Evolutionary conservation across 75 land plant species (phyloP), one percentile per base, ranked within the genome.

Genomic region (Isoetes taiwanensis): DNA sequence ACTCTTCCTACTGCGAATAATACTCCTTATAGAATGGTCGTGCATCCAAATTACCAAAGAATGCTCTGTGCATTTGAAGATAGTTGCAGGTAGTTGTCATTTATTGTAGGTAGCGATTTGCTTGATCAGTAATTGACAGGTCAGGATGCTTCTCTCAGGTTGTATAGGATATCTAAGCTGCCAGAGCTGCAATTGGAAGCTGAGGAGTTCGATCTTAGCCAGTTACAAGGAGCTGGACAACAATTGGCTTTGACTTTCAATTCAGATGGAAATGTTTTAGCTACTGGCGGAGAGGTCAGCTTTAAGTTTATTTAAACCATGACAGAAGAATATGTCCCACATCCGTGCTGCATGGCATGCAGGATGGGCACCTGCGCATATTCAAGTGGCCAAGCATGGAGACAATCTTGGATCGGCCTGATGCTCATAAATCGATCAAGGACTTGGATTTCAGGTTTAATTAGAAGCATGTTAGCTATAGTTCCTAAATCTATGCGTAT

Each of bases 371-470:
- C 46, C 66, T 93, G 65, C 83, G 96, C 41, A 80, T 84, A n/a
- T 84, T 87, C 34, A 75, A 77, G 56, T 88, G 85, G 89, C 95
- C 85, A 48, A 69, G 71, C 59, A 57, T 83, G 76, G 79, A 79
- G 28, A 50, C 64, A 30, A 43, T 84, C 30, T 73, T 93, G 33
- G 80, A 81, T 58, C 64, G 79, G 38, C 57, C 70, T 35, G 52
- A 73, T 27, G 90, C 80, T 17, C 85, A 93, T 69, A 39, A 66
- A 57, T 63, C 78, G 17, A 77, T 93, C 43, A 87, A 82, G 62
- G 90, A 82, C 65, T 34, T 93, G 59, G 76, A 88, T 72, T 93
- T 93, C 76, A 93, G 86, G 86, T 86, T n/a, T n/a, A n/a, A n/a
- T n/a, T n/a, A n/a, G n/a, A n/a, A n/a, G n/a, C n/a, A n/a, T n/a